Conservation (phyloP, 306 rosid species). For the Ochetophila trinervis region DNA sequence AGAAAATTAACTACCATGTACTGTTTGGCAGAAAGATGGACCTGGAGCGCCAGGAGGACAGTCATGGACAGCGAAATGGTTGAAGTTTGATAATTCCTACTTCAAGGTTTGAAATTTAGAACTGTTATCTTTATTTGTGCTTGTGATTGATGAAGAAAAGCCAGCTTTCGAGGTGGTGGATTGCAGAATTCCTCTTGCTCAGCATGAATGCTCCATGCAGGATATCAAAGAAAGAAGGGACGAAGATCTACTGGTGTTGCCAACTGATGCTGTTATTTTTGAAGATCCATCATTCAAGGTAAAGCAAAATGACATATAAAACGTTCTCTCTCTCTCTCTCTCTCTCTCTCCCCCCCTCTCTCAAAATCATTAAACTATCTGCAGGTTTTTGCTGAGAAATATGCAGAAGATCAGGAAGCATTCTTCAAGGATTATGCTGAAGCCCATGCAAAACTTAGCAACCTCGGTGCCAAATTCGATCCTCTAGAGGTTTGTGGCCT, state of each 20-base stretch:
- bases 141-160: neutral
- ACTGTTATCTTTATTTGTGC: conserved; percentile 5
- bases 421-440: conserved; percentile 97
- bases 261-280: conserved; percentile 91
- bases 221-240: conserved; percentile 87
- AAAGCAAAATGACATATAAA: conserved; percentile 20
- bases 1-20: conserved; percentile 25
- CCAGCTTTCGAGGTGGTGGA: neutral
- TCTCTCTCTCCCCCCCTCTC: neutral
- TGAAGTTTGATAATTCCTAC: conserved; percentile 94
- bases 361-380: conserved; percentile 11
- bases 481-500: conserved; percentile 82
- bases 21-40: conserved; percentile 72
- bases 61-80: conserved; percentile 93
- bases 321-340: neutral
- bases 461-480: conserved; percentile 87
- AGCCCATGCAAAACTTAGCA: conserved; percentile 98
- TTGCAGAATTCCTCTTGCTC: conserved; percentile 27
- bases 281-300: conserved; percentile 95
- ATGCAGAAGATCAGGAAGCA: conserved; percentile 81
- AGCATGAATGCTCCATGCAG: conserved; percentile 42
- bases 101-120: conserved; percentile 60
- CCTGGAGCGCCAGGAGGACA: conserved; percentile 99
- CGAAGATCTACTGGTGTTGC: conserved; percentile 84
- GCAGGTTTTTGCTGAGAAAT: conserved; percentile 88